These are phyloP conservation scores for Colletotrichum sp. DNA, from an alignment of 2,329 filamentous ascomycete genomes.

Conservation along the genomic window DNA sequence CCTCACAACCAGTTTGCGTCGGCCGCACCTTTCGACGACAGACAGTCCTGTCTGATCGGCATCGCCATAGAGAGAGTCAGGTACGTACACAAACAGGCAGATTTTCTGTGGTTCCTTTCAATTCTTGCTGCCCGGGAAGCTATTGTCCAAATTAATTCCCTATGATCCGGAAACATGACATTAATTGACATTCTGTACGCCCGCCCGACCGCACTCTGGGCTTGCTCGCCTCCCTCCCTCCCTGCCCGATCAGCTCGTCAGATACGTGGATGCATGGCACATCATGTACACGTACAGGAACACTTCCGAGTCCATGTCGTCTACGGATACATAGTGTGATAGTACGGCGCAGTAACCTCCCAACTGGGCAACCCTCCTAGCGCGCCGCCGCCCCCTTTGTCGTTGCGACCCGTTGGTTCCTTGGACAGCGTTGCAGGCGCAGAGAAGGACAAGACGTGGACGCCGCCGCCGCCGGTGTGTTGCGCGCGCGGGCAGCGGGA, in stretches of 20 bases:
- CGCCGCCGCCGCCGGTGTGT: neutral
- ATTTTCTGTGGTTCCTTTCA: neutral
- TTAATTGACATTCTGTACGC: neutral
- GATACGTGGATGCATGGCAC: neutral
- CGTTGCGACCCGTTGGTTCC: neutral
- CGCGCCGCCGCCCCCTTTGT: neutral
- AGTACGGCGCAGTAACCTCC: neutral
- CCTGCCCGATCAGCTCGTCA: neutral
- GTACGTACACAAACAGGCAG: neutral
- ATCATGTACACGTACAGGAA: neutral
- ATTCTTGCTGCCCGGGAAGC: neutral
- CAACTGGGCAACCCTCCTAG: neutral
- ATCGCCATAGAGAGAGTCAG: neutral
- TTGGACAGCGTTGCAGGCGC: conserved; percentile 1
- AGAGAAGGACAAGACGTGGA: neutral
- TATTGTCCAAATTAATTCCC: neutral
- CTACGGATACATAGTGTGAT: neutral
- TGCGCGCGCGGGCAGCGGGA: conserved; percentile 2
- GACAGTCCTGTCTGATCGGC: neutral
- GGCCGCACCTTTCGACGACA: neutral
- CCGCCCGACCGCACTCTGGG: neutral
- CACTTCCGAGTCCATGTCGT: neutral
- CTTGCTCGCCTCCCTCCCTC: neutral
- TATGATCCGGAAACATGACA: neutral
- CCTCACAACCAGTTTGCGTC: neutral